Base-by-base conservation (phyloP, 495 filamentous ascomycete species). In the Talaromyces trachyspermus region DNA sequence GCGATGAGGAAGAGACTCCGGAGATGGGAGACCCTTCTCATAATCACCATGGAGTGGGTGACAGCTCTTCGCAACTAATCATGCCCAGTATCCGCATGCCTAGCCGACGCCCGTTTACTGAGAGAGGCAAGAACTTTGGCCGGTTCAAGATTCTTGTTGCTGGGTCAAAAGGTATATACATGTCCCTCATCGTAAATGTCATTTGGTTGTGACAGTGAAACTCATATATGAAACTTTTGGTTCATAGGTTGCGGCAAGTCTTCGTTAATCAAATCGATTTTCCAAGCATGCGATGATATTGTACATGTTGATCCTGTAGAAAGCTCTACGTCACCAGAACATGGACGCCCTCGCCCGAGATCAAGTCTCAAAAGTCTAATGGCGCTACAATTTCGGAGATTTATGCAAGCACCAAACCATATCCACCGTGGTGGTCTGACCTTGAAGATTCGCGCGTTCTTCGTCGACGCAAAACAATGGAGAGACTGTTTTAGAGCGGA, bases 21-120 rank as follows among this genome's bases (percentile, higher is more conserved):
- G 59, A 60, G 17, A 48, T 47, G 12, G 35, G 52, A 2, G 46
- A 53, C 3, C n/a, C n/a, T n/a, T n/a, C n/a, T n/a, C 53, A 61
- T 17, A 61, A 62, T 18, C 57, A 52, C 23, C 38, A 60, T 17
- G 56, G 46, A 14, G 15, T 52, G 5, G 51, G 55, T 20, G 68
- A 65, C 46, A 81, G 76, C 53, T 79, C 78, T 14, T 88, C 91
- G 24, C 91, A 97, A 63, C 77, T 99, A 12, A 85, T 99, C 52
- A 99, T 99, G 94, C 92, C 92, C 7, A 95, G 88, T 61, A 88
- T 99, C 54, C 84, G 79, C 53, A 95, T 99, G 81, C 94, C 92
- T 25, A 89, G 83, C 59, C 81, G 92, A 42, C 77, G 92, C 38
- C 92, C 92, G 1, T 97, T 99, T 62, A 97, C 92, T 6, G 78